Evolutionary conservation across 208 protist genomes (phyloP), one percentile per base, ranked within the genome.

Genomic region (Blastocrithidia nonstop): DNA sequence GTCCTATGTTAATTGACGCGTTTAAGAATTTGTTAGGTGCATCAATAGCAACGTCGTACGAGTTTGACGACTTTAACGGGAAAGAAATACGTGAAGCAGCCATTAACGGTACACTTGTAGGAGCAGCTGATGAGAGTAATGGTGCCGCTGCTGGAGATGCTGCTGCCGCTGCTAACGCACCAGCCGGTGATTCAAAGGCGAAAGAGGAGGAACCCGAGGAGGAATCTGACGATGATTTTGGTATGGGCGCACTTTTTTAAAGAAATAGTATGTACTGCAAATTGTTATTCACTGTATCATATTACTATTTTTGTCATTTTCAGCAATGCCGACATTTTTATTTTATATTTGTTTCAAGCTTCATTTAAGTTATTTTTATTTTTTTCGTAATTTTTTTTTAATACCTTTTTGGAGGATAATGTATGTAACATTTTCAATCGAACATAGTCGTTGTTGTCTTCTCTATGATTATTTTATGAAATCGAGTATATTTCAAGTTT

Each of bases 1-100:
- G 95, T 50, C 92, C 98, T 73, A 66, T 90, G 50, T 42, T 99
- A 35, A 55, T 93, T 59, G 90, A 96, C 68, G 95, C 72, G 45
- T 98, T 97, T 94, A 97, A 98, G 80, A 97, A 95, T 52, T 46
- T 99, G 23, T 57, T 98, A n/a, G 82, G 93, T 25, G 67, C 98
- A 25, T 87, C 92, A 25, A 45, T 98, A 47, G 95, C 57, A 29
- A 96, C 96, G 17, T 81, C 84, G 16, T 93, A 93, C 85, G 92
- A 92, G 33, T 93, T 93, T 74, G 66, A 82, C 35, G 69, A 80
- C 54, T 71, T 62, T 50, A 65, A 83, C 59, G 66, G 66, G 45
- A 81, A 70, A 56, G 69, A 90, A 57, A 69, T 97, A 54, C 83
- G 94, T 57, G 78, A 94, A 56, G 59, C 88, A 49, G 85, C 93